Percentiles rank a stretch among this genome's conserved stretches.
Conservation (phyloP, 2,329 filamentous ascomycete genomes). For the Bisporella sp. region DNA sequence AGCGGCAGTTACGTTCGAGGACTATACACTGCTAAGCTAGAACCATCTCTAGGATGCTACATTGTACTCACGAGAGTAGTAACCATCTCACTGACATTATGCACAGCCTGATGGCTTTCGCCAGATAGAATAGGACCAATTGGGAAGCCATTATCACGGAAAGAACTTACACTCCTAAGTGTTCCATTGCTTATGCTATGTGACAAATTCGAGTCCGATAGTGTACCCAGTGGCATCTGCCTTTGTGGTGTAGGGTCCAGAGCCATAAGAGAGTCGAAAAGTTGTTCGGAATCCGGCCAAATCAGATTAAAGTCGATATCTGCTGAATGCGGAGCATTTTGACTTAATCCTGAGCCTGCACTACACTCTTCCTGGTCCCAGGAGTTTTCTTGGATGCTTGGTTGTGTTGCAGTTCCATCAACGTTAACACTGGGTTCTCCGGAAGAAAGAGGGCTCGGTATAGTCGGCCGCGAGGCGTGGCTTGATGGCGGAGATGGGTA, state of each 20-base stretch:
- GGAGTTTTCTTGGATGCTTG: neutral
- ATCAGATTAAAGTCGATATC: conserved; percentile 32
- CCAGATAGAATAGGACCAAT: conserved; percentile 33
- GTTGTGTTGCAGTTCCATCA: neutral
- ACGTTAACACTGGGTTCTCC: neutral
- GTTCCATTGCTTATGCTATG: conserved; percentile 15
- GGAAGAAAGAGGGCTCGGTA: conserved; percentile 4
- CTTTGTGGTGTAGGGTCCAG: conserved; percentile 32
- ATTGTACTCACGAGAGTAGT: conserved; percentile 30
- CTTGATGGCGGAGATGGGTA: conserved; percentile 13
- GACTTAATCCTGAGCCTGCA: neutral
- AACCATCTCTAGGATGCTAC: neutral
- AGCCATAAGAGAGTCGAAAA: conserved; percentile 38
- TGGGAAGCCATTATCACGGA: conserved; percentile 30
- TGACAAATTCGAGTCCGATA: conserved; percentile 31
- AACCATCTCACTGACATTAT: conserved; percentile 37
- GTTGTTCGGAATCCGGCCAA: conserved; percentile 37
- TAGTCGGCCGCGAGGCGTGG: conserved; percentile 2
- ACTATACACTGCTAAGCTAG: conserved; percentile 16
- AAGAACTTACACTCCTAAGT: conserved; percentile 30
- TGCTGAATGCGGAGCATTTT: conserved; percentile 4
- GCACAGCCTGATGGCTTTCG: conserved; percentile 36
- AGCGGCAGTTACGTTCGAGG: conserved; percentile 36
- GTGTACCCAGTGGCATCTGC: conserved; percentile 35
- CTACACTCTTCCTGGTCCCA: neutral